phyloP scores from a whole-genome alignment of 1,139 yeast species.

The Pichiaceae sp. region DNA sequence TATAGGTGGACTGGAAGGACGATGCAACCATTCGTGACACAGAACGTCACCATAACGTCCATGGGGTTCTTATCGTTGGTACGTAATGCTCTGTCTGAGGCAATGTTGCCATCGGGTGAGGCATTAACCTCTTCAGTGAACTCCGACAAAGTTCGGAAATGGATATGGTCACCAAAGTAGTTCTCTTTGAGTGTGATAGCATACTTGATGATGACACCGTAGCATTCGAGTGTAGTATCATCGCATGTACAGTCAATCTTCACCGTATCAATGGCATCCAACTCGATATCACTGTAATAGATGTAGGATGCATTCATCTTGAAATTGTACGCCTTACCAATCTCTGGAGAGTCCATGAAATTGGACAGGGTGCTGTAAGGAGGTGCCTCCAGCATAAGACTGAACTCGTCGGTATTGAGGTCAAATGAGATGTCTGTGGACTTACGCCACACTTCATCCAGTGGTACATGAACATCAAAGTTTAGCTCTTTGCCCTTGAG shows the following conservation, averaged over 20 bases:
- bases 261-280: conserved; percentile 63
- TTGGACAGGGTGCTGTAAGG: conserved; percentile 85
- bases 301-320: conserved; percentile 59
- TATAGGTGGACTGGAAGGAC: conserved; percentile 69
- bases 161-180: conserved; percentile 81
- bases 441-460: conserved; percentile 50
- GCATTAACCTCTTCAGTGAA: conserved; percentile 30
- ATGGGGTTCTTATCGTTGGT: conserved; percentile 49
- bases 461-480: conserved; percentile 46
- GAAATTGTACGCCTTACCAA: conserved; percentile 63
- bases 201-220: conserved; percentile 73
- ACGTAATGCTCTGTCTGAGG: neutral
- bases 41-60: conserved; percentile 67
- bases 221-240: conserved; percentile 59
- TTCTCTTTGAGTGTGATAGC: conserved; percentile 76
- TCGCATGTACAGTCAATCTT: conserved; percentile 58
- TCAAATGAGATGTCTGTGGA: conserved; percentile 47
- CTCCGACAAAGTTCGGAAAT: conserved; percentile 81
- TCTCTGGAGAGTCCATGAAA: conserved; percentile 51
- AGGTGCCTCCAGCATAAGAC: conserved; percentile 65
- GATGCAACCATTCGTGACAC: conserved; percentile 60
- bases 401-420: conserved; percentile 51
- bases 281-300: conserved; percentile 47
- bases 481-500: conserved; percentile 58
- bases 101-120: conserved; percentile 3